A percentile compares a stretch with the other conserved stretches of the same genome.
phyloP scores from a whole-genome alignment of 2,329 filamentous ascomycete genomes.

The Trichoderma sp. region DNA sequence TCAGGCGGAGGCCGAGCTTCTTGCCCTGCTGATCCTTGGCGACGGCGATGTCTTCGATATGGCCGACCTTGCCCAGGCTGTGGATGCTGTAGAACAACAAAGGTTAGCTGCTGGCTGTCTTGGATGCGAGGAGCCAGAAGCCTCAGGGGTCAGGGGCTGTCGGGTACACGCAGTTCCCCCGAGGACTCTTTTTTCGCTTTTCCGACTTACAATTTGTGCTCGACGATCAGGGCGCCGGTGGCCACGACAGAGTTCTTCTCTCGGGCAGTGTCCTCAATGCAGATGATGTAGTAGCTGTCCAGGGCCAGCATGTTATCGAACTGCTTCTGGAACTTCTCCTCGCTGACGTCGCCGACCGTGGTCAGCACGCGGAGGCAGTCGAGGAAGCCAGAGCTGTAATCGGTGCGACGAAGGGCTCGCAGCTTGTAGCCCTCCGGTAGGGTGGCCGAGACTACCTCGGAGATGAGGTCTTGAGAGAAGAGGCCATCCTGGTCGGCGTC shows the following conservation, averaged over 20 bases:
- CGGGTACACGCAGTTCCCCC: neutral
- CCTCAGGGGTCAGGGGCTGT: neutral
- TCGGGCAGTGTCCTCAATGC: constrained; percentile 71
- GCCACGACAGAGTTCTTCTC: constrained; percentile 71
- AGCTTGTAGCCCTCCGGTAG: constrained; percentile 82
- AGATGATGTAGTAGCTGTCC: constrained; percentile 82
- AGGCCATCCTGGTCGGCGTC: constrained; percentile 54
- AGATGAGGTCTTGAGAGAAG: constrained; percentile 77
- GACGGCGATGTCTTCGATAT: constrained; percentile 98
- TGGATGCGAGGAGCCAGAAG: neutral
- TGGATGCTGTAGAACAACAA: constrained; percentile 63
- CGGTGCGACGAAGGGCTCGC: constrained; percentile 74
- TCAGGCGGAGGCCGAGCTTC: constrained; percentile 89
- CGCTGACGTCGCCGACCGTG: constrained; percentile 82
- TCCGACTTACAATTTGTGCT: constrained; percentile 79
- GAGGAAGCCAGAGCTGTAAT: constrained; percentile 82
- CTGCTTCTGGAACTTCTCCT: constrained; percentile 73
- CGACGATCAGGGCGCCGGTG: constrained; percentile 85
- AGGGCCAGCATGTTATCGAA: constrained; percentile 79
- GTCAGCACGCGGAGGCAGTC: constrained; percentile 90
- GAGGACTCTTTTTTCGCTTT: neutral
- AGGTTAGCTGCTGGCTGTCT: constrained; percentile 27
- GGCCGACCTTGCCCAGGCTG: constrained; percentile 78
- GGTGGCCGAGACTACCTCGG: constrained; percentile 67
- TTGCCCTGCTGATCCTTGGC: constrained; percentile 95